A percentile compares a stretch with the other conserved stretches of the same genome.
These are phyloP conservation scores for Claviceps paspali DNA, from an alignment of 2,329 filamentous ascomycete species.

Conservation along the genomic window DNA sequence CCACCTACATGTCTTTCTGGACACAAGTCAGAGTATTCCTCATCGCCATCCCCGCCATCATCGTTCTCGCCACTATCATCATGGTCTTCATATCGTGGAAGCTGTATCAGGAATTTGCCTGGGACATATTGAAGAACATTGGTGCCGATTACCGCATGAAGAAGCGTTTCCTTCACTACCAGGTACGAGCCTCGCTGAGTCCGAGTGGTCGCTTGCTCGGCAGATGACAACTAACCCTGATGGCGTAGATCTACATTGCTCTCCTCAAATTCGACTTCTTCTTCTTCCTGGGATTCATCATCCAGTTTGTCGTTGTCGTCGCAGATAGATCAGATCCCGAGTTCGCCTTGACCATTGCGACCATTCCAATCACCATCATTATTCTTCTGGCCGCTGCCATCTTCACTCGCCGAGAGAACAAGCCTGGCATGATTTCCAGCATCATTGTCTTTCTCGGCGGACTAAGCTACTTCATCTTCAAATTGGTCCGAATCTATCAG, in stretches of 20 bases:
- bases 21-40: constrained; percentile 55
- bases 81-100: constrained; percentile 80
- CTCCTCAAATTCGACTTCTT: constrained; percentile 99
- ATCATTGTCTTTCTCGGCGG: constrained; percentile 81
- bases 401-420: constrained; percentile 73
- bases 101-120: constrained; percentile 95
- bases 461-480: constrained; percentile 93
- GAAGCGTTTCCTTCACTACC: constrained; percentile 87
- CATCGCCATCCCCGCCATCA: constrained; percentile 71
- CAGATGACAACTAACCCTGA: neutral
- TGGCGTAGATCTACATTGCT: constrained; percentile 77
- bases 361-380: constrained; percentile 78
- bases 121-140: constrained; percentile 99
- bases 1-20: constrained; percentile 42
- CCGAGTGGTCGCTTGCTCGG: neutral
- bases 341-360: constrained; percentile 73
- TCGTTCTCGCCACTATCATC: constrained; percentile 57
- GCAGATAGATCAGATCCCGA: constrained; percentile 53
- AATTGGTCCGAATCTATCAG: constrained; percentile 90
- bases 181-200: constrained; percentile 41
- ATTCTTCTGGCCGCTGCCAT: constrained; percentile 75
- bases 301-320: constrained; percentile 93
- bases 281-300: constrained; percentile 97
- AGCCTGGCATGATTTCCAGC: constrained; percentile 57
- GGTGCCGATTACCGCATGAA: constrained; percentile 95